phyloP scores from a whole-genome alignment of 2,329 filamentous ascomycete genomes.

The Colletotrichum nymphaeae region DNA sequence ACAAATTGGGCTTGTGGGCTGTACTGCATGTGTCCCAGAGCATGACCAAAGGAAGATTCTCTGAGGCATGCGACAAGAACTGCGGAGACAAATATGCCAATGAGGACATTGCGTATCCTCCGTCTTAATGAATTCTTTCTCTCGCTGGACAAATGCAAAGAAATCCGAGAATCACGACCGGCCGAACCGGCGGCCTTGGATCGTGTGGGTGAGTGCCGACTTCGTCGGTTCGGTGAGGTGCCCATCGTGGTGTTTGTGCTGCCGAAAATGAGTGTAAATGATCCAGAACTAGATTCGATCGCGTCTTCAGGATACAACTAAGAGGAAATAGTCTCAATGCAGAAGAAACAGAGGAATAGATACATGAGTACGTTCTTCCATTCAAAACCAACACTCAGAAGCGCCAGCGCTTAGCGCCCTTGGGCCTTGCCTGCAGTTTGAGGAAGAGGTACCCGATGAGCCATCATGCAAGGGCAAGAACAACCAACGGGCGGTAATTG shows the following conservation, averaged over 20 bases:
- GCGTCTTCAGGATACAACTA: not conserved
- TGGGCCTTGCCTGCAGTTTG: too few relatives aligned
- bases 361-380: too few relatives aligned
- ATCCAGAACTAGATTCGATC: not conserved
- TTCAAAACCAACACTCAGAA: not conserved
- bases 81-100: not conserved
- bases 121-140: not conserved
- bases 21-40: not conserved
- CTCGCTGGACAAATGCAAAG: not conserved
- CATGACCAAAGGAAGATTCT: not conserved
- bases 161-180: not conserved
- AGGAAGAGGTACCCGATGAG: not conserved
- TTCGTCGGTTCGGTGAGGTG: not conserved
- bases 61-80: not conserved
- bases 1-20: conserved; percentile 46
- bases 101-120: not conserved
- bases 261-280: not conserved
- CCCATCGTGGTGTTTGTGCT: not conserved
- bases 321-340: not conserved
- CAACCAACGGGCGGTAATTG: not conserved
- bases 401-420: not conserved
- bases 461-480: not conserved
- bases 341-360: not conserved
- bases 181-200: not conserved
- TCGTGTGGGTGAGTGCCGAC: not conserved